Evolutionary conservation across 768 basidiomycete genomes (phyloP).

Genomic region (Xerocomellus amylosporus): DNA sequence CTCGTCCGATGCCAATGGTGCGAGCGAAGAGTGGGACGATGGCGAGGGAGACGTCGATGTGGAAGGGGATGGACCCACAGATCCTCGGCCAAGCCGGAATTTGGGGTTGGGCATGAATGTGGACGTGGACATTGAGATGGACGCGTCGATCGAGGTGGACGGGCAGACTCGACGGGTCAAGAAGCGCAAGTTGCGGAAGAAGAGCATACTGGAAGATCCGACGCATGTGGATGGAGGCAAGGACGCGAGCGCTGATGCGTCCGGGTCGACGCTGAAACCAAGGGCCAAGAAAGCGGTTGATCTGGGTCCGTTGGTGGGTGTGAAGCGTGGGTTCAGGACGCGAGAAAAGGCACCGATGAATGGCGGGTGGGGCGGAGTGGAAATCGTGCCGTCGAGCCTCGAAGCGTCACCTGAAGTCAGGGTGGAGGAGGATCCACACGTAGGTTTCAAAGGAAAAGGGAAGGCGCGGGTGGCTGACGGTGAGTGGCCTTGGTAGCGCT

Average conservation of each 20-base stretch:
- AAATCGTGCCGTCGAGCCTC: slow-evolving; percentile 43
- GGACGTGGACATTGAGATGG: slow-evolving; percentile 25
- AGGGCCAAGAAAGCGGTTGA: slow-evolving; percentile 32
- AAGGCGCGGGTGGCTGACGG: slow-evolving; percentile 19
- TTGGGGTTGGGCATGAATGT: slow-evolving; percentile 24
- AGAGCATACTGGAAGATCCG: slow-evolving; percentile 32
- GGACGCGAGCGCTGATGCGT: neutral
- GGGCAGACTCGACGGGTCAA: slow-evolving; percentile 10
- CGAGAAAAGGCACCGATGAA: slow-evolving; percentile 52
- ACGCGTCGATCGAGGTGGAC: slow-evolving; percentile 5
- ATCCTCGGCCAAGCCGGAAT: slow-evolving; percentile 7
- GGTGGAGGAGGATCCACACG: slow-evolving; percentile 6
- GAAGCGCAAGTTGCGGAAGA: slow-evolving; percentile 25
- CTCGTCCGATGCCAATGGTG: slow-evolving; percentile 11
- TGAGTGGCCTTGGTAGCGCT: slow-evolving; percentile 13
- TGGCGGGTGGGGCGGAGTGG: slow-evolving; percentile 64
- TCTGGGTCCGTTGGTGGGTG: slow-evolving; percentile 63
- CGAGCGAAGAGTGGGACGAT: slow-evolving; percentile 19
- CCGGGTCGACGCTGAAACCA: neutral
- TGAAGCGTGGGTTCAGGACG: slow-evolving; percentile 59
- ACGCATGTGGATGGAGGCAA: neutral
- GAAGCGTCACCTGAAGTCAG: slow-evolving; percentile 13
- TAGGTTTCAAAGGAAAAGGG: slow-evolving; percentile 17
- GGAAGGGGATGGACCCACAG: slow-evolving; percentile 20
- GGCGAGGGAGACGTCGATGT: slow-evolving; percentile 19